Base-by-base conservation (phyloP, 1,284 basidiomycete species). In the Heterobasidion annosum region DNA sequence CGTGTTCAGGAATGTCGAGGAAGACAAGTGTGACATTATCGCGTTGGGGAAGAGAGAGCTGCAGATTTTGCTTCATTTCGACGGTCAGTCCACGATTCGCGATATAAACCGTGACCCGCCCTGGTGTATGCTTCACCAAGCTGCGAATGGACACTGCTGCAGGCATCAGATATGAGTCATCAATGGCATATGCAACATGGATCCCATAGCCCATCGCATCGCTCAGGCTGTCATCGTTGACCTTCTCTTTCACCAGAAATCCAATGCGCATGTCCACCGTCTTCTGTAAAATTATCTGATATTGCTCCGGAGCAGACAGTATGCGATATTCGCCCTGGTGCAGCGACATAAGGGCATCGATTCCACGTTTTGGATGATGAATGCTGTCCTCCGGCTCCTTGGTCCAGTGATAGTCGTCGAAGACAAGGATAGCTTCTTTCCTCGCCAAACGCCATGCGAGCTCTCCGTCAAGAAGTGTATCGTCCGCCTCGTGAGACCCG, bases 361-460 rank as follows among this genome's bases (percentile, higher is more conserved):
- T 75, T 2, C 79, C 80, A 0, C 76, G 71, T 60, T 74, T 76
- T 0, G 81, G 81, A 59, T 82, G 80, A 54, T 78, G 73, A 5
- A 70, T 67, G 57, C 79, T 79, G 8, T 73, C 71, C 40, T 70
- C 60, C 1, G 74, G 76, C 58, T 82, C 72, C 47, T 66, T 68
- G 35, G 72, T 60, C 80, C 81, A 82, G 45, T 68, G 67, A 59
- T 82, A 82, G 62, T 82, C 79, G 59, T 83, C 81, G 58, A 83
- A 79, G 48, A 82, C 73, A 57, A 82, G 59, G 48, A 82, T 66
- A 3, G 77, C 77, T 2, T 71, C 75, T 32, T 74, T 70, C 51
- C 71, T 68, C 2, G 79, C 76, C 12, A 83, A 65, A 2, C 81
- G 68, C 81, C 81, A 82, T 2, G 70, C 73, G 33, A 82, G 67